Conservation (phyloP, 805 yeast genomes). For the Grigorovia yakushimaensis region DNA sequence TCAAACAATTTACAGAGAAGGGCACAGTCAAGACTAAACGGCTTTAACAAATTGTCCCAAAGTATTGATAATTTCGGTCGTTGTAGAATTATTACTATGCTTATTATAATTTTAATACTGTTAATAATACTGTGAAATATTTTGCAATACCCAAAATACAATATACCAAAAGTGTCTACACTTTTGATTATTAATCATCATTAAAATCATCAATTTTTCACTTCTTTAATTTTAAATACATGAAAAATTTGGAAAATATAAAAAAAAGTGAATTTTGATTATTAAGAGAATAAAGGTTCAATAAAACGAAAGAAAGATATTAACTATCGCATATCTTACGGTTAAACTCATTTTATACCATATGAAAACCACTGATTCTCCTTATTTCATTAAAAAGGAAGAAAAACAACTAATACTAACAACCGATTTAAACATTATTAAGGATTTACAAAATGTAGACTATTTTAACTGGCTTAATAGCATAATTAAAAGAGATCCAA, state of each 20-base stretch:
- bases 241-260: too few relatives aligned
- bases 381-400: background rate
- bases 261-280: too few relatives aligned
- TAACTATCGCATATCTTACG: too few relatives aligned
- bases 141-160: background rate
- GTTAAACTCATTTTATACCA: too few relatives aligned
- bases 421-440: conserved; percentile 1
- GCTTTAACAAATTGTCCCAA: conserved; percentile 33
- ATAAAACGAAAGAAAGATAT: too few relatives aligned
- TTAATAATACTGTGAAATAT: conserved; percentile 28
- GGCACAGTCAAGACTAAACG: conserved; percentile 33
- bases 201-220: too few relatives aligned
- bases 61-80: conserved; percentile 33
- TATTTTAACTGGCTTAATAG: conserved; percentile 21
- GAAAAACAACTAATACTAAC: background rate
- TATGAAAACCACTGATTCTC: background rate
- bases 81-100: conserved; percentile 37
- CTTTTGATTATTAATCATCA: conserved; percentile 17
- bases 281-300: too few relatives aligned
- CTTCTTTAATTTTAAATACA: too few relatives aligned
- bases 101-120: conserved; percentile 36
- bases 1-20: conserved; percentile 33
- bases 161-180: background rate
- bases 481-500: conserved; percentile 19
- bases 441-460: conserved; percentile 13